Percentiles rank a stretch among this genome's conserved stretches.
phyloP scores from a whole-genome alignment of 2,329 filamentous ascomycete species.

The Elsinoe necatrix region DNA sequence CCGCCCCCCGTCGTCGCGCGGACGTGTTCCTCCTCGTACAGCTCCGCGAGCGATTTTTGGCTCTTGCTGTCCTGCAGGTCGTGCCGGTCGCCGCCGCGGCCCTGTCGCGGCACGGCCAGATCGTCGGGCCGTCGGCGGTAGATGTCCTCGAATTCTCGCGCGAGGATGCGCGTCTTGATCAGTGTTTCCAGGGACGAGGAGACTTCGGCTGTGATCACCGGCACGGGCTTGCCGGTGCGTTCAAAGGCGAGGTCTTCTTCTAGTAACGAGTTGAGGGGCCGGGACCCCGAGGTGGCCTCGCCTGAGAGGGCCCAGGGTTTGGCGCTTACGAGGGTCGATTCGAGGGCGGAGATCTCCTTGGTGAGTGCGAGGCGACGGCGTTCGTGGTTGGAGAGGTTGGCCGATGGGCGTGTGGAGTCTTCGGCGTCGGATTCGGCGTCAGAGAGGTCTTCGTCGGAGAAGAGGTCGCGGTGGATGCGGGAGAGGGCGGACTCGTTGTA shows the following conservation, averaged over 20 bases:
- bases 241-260: constrained; percentile 96
- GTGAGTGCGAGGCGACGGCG: constrained; percentile 74
- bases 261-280: constrained; percentile 83
- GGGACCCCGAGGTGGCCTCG: constrained; percentile 72
- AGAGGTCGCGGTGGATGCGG: constrained; percentile 79
- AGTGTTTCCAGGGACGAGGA: constrained; percentile 87
- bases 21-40: constrained; percentile 90
- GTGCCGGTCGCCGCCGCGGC: constrained; percentile 57
- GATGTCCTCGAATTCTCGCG: constrained; percentile 87
- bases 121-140: constrained; percentile 71
- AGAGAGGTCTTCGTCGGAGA: constrained; percentile 58
- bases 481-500: constrained; percentile 57
- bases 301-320: constrained; percentile 84
- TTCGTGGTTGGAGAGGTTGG: constrained; percentile 76
- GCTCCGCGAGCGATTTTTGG: constrained; percentile 78
- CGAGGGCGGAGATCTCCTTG: constrained; percentile 84
- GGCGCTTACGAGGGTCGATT: constrained; percentile 81
- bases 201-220: constrained; percentile 84
- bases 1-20: constrained; percentile 67
- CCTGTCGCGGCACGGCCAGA: constrained; percentile 51
- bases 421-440: constrained; percentile 54
- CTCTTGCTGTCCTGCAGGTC: constrained; percentile 81
- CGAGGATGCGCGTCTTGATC: constrained; percentile 86
- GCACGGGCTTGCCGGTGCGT: constrained; percentile 85
- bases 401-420: constrained; percentile 53